A percentile compares a stretch with the other conserved stretches of the same genome.
Conservation (phyloP, 805 yeast genomes). For the Schizosaccharomyces japonicus region DNA sequence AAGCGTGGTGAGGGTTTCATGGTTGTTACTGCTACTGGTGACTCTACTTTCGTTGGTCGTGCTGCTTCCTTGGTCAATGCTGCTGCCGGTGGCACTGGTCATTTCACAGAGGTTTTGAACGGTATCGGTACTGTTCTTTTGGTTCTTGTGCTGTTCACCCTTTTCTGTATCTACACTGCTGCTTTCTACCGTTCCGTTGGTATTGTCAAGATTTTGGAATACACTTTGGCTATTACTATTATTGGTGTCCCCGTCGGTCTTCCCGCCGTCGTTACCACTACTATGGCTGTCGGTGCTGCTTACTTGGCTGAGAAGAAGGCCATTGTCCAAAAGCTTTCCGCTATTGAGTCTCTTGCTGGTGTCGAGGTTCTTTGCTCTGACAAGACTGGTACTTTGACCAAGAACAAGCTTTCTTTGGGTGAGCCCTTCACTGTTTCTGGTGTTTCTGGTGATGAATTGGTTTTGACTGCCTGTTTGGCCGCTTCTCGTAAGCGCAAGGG, state of each 20-base stretch:
- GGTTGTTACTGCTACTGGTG: conserved; percentile 90
- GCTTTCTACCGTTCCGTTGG: conserved; percentile 77
- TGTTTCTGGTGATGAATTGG: conserved; percentile 83
- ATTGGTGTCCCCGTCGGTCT: conserved; percentile 97
- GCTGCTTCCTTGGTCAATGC: conserved; percentile 91
- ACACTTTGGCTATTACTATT: conserved; percentile 84
- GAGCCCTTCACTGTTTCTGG: conserved; percentile 97
- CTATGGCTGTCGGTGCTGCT: conserved; percentile 99
- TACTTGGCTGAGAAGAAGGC: conserved; percentile 93
- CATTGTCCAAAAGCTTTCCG: conserved; percentile 87
- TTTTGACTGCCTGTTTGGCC: conserved; percentile 94
- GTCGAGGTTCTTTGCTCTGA: conserved; percentile 94
- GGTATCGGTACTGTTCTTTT: conserved; percentile 87
- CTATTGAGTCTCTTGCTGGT: conserved; percentile 92
- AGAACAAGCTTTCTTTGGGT: conserved; percentile 83
- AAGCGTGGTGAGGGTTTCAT: conserved; percentile 88
- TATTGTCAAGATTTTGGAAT: conserved; percentile 72
- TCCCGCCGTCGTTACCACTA: conserved; percentile 94
- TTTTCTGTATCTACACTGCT: conserved; percentile 77
- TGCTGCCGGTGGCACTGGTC: conserved; percentile 84
- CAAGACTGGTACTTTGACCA: conserved; percentile 93
- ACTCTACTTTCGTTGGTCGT: conserved; percentile 85
- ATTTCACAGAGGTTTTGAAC: conserved; percentile 89
- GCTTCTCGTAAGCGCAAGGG: conserved; percentile 96
- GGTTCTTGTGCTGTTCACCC: conserved; percentile 68